Evolutionary conservation across 441 rosid genomes (phyloP), one percentile per base, ranked within the genome.

Genomic region (Syzygium malaccense): DNA sequence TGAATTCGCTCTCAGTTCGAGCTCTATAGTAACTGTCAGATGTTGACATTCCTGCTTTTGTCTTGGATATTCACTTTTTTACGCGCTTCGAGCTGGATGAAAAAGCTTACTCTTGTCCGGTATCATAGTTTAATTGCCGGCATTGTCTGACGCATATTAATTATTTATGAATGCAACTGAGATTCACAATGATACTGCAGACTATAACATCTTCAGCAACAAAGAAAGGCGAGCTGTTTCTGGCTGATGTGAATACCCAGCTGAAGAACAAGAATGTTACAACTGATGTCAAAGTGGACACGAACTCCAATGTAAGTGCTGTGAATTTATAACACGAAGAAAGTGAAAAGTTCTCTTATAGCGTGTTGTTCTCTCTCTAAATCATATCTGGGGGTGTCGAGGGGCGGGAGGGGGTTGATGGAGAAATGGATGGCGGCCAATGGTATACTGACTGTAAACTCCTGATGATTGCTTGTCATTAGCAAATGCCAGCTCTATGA

Each of bases 281-380:
- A 11, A 91, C 96, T 91, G 99, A 98, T 90, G 88, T 98, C 93
- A 98, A 98, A 95, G 99, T 97, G 57, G 96, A 96, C 90, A 94
- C 99, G 1, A 92, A 88, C 89, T 96, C 99, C 91, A 96, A 97
- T 89, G 99, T 97, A 93, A 91, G 98, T 75, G 37, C 68, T n/a
- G 12, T 78, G 25, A 45, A 23, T 57, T 15, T 48, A 30, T 87
- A 26, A 56, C 26, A 71, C 32, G 8, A 41, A 75, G 28, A 41
- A 75, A 41, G 10, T 75, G 83, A 75, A 41, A 45, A 75, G 51
- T 41, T 75, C 51, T 75, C 83, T 41, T 23, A 41, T 23, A 6
- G n/a, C 10, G 41, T 41, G 51, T 75, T 75, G 51, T 41, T 41
- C 28, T 75, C 41, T 75, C 51, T 75, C 83, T 25, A 23, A 75